Evolutionary conservation across 108 stramenopile genomes (phyloP), one percentile per base, ranked within the genome.

Genomic region (Cyclotella sp.): DNA sequence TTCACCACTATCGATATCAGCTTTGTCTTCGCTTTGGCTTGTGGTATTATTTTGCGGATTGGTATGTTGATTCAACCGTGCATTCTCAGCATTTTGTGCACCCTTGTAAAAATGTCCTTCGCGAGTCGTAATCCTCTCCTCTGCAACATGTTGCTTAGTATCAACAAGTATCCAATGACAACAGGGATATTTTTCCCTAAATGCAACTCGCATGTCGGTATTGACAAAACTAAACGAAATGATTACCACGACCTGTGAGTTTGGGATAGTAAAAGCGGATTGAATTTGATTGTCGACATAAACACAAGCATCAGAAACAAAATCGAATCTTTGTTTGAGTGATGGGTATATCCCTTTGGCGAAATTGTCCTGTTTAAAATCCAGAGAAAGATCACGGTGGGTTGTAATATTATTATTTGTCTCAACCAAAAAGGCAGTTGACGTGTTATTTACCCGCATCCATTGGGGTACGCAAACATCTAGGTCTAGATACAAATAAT

Each of bases 31-130:
- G 4, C 2, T 34, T 6, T 34, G 34, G 34, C 34, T 34, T 6
- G 34, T 34, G 34, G 34, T 34, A 34, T 34, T 34, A 34, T 34
- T 34, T 34, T 34, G 4, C 6, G 6, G 34, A 34, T 34, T 34
- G 34, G 4, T 6, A 34, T 6, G 4, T 34, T 34, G 34, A 2
- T 34, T 34, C 6, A 6, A 34, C 2, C 6, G 45, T 8, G 51
- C 9, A 61, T 27, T 53, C 29, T 39, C 69, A 19, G 63, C 30
- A 10, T 15, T 42, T n/a, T 22, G 40, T 28, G 41, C 42, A 10
- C 85, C 87, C 54, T 86, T 89, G 74, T 91, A 91, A 76, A 91
- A 91, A 74, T 91, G 90, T 13, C 83, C 86, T 69, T 89, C 70
- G 52, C 90, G 82, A 29, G 73, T 42, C 34, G 84, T n/a, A 41